Percentiles rank a stretch among this genome's conserved stretches.
Conservation (phyloP, 2,329 filamentous ascomycete genomes). For the Colletotrichum sp. region DNA sequence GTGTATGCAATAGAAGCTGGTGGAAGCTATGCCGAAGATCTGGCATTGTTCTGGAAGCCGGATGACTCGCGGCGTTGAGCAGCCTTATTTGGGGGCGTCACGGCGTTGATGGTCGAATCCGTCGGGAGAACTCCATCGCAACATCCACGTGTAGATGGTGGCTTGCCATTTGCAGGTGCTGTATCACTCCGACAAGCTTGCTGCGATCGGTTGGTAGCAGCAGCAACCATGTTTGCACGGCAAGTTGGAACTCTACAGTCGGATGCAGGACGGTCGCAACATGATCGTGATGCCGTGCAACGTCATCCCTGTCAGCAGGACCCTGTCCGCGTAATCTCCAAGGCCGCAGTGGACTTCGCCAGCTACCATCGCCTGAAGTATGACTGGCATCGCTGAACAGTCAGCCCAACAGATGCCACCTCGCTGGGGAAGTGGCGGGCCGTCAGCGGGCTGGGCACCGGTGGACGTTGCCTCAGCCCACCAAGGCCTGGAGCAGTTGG, state of each 20-base stretch:
- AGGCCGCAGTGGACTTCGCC: slow-evolving; percentile 10
- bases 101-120: background rate
- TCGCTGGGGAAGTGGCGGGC: background rate
- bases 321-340: slow-evolving; percentile 21
- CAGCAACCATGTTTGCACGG: background rate
- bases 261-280: background rate
- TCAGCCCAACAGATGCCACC: background rate
- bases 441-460: background rate
- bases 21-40: background rate
- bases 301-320: slow-evolving; percentile 11
- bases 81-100: background rate
- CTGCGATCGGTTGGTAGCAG: background rate
- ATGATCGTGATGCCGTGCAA: background rate
- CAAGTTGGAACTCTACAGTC: background rate
- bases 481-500: background rate
- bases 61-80: background rate
- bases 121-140: background rate
- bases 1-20: background rate
- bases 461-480: background rate
- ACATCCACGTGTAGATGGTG: background rate
- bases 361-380: background rate
- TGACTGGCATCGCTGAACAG: background rate
- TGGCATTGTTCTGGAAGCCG: background rate
- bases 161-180: background rate
- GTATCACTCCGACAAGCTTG: background rate